Evolutionary conservation across 768 basidiomycete species (phyloP).

Genomic region (Infundibulicybe gibba): DNA sequence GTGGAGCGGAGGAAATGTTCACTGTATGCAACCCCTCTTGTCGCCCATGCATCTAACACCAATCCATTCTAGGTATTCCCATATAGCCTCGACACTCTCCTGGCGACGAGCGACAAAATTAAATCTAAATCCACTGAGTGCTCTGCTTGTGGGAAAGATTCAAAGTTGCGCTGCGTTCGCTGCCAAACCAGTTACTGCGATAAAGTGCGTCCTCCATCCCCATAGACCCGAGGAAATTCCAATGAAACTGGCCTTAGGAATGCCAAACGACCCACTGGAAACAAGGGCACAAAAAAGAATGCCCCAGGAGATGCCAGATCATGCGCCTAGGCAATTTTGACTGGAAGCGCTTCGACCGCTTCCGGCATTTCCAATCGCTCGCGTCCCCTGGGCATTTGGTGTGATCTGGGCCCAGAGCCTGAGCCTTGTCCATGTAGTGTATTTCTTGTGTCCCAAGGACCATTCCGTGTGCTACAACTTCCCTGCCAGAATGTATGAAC

Average conservation of each 20-base stretch:
- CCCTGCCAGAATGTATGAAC: too few species aligned
- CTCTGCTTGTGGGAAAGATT: constrained; percentile 10
- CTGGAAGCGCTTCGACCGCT: neutral
- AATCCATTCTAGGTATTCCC: neutral
- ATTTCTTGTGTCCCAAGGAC: too few species aligned
- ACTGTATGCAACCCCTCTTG: neutral
- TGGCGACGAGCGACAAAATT: neutral
- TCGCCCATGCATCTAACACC: neutral
- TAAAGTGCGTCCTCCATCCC: too few species aligned
- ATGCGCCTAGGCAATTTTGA: neutral
- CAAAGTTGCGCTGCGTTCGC: constrained; percentile 6
- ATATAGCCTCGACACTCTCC: neutral
- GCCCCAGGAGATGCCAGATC: neutral
- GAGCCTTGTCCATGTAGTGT: too few species aligned
- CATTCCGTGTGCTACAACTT: too few species aligned
- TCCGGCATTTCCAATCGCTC: neutral
- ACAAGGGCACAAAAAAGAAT: neutral
- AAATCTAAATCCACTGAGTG: constrained; percentile 3
- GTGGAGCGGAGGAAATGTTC: neutral
- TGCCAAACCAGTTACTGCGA: constrained; percentile 3
- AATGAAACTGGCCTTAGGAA: neutral
- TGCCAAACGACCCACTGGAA: neutral
- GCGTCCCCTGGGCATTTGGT: neutral
- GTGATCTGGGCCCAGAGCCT: too few species aligned
- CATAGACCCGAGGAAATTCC: too few species aligned